Evolutionary conservation across 179 eudicot genomes (phyloP).

Genomic region (Silene vulgaris): DNA sequence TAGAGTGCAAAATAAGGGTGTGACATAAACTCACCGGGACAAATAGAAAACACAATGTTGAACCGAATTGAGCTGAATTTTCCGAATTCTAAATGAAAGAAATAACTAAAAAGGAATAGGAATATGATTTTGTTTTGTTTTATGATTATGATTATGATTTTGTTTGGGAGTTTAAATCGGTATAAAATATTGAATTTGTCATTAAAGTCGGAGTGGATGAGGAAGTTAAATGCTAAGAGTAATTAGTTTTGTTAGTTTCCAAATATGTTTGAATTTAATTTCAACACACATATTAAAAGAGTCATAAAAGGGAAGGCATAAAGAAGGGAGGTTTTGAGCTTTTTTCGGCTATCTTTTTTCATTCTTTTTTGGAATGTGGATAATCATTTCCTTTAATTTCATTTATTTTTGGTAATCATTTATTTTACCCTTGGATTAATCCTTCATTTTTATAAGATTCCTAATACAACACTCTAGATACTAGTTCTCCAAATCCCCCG

Average conservation of each 20-base stretch:
- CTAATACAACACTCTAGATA: too few relatives aligned
- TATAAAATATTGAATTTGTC: too few relatives aligned
- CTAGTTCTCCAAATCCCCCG: too few relatives aligned
- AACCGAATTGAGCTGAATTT: too few relatives aligned
- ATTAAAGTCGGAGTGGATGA: background rate
- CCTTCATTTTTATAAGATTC: background rate
- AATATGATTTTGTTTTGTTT: background rate
- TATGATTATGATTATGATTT: background rate
- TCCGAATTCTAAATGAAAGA: background rate
- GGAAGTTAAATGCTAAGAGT: background rate
- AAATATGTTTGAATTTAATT: background rate
- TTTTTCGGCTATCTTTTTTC: slow-evolving; percentile 21
- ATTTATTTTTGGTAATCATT: slow-evolving; percentile 12
- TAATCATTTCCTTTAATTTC: background rate
- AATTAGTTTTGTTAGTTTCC: background rate
- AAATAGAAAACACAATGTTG: too few relatives aligned
- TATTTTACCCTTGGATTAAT: background rate
- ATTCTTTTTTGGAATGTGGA: slow-evolving; percentile 11
- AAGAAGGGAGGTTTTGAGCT: background rate
- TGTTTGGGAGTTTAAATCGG: background rate
- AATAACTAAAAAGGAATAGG: background rate
- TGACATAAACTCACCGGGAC: background rate
- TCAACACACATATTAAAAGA: slow-evolving; percentile 1
- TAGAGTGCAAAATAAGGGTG: background rate
- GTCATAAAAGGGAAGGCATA: background rate